phyloP scores from a whole-genome alignment of 1,284 basidiomycete genomes.

The Austroboletus novae-zelandiae region DNA sequence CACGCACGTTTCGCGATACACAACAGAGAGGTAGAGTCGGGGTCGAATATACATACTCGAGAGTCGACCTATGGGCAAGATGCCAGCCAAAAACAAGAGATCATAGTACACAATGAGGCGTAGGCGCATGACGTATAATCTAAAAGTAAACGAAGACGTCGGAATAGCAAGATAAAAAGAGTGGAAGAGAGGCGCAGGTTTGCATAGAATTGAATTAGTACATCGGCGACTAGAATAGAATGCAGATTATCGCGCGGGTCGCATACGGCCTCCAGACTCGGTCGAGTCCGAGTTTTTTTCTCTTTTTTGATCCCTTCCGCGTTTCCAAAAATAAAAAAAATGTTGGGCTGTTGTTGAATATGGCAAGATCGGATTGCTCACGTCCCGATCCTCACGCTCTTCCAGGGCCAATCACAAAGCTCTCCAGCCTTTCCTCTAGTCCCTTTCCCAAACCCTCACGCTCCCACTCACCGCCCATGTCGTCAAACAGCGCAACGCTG shows the following conservation, averaged over 20 bases:
- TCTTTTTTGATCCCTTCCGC: background rate
- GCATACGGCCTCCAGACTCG: background rate
- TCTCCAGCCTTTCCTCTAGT: slow-evolving; percentile 76
- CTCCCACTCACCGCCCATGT: slow-evolving; percentile 78
- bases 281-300: background rate
- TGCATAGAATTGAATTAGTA: slow-evolving; percentile 28
- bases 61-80: background rate
- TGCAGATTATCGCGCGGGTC: slow-evolving; percentile 13
- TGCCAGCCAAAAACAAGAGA: background rate
- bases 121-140: slow-evolving; percentile 6
- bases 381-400: slow-evolving; percentile 16
- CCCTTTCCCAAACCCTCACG: slow-evolving; percentile 78
- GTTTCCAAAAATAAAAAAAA: background rate
- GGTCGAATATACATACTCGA: background rate
- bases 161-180: slow-evolving; percentile 1
- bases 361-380: background rate
- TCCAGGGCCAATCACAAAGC: slow-evolving; percentile 37
- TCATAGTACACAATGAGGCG: background rate
- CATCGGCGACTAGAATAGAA: slow-evolving; percentile 23
- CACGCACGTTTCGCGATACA: background rate
- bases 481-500: slow-evolving; percentile 47
- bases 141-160: slow-evolving; percentile 4
- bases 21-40: background rate
- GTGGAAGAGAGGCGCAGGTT: slow-evolving; percentile 1
- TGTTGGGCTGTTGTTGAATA: background rate